phyloP scores from a whole-genome alignment of 2,329 filamentous ascomycete species.

The Colletotrichum cereale region DNA sequence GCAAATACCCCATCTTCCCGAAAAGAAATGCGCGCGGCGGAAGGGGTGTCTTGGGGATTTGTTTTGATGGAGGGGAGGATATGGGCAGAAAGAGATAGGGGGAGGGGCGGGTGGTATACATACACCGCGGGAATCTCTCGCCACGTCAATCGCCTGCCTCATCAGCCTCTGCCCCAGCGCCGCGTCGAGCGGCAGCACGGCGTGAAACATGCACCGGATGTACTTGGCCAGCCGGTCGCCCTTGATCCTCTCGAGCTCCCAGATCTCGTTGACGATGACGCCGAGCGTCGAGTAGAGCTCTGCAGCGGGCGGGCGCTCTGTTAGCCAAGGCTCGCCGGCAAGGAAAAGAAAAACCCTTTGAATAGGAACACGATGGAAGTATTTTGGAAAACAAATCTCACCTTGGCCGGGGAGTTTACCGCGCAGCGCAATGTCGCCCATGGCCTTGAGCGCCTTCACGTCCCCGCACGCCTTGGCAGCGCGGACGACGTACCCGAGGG shows the following conservation, averaged over 20 bases:
- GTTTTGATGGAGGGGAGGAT: background rate
- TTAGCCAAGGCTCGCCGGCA: background rate
- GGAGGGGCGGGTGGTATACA: conserved; percentile 33
- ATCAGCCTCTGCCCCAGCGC: conserved; percentile 70
- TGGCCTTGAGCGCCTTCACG: conserved; percentile 66
- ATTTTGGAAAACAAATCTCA: conserved; percentile 44
- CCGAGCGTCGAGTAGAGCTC: conserved; percentile 68
- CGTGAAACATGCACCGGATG: conserved; percentile 81
- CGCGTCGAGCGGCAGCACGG: conserved; percentile 70
- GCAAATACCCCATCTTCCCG: background rate
- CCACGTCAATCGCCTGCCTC: conserved; percentile 70
- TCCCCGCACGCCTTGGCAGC: conserved; percentile 60
- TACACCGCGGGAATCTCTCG: conserved; percentile 63
- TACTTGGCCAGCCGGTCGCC: conserved; percentile 77
- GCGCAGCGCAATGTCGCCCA: conserved; percentile 75
- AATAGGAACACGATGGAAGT: background rate
- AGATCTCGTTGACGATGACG: conserved; percentile 78
- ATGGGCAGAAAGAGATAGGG: conserved; percentile 10
- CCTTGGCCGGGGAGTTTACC: conserved; percentile 64
- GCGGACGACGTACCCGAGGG: conserved; percentile 71
- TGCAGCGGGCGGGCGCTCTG: conserved; percentile 44
- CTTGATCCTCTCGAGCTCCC: conserved; percentile 67
- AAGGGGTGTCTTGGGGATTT: background rate
- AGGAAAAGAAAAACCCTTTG: background rate
- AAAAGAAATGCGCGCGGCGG: too few species aligned